A percentile compares a stretch with the other conserved stretches of the same genome.
Conservation (phyloP, 176 grass and related monocot genomes). For the Zizania latifolia region DNA sequence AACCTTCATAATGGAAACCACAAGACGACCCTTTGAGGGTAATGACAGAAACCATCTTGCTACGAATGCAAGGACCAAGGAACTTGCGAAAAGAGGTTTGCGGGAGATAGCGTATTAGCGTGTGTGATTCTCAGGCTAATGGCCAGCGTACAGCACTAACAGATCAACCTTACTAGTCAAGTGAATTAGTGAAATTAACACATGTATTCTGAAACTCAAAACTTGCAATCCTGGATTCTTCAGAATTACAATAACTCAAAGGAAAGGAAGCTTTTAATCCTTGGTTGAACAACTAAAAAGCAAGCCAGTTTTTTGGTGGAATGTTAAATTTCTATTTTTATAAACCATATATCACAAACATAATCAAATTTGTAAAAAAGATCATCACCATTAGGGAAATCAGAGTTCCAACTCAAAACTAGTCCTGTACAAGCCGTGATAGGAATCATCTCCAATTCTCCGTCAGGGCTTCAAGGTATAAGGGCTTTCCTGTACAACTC, state of each 20-base stretch:
- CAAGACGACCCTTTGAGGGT: too few relatives aligned
- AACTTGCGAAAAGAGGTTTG: too few relatives aligned
- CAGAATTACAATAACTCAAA: background rate
- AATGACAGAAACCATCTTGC: too few relatives aligned
- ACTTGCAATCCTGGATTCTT: background rate
- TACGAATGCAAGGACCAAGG: too few relatives aligned
- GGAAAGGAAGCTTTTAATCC: background rate
- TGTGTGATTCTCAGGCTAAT: too few relatives aligned
- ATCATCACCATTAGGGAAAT: constrained; percentile 6
- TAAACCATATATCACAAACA: constrained; percentile 5
- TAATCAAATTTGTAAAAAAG: background rate
- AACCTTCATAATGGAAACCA: too few relatives aligned
- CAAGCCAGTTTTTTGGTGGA: background rate
- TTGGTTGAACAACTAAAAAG: background rate
- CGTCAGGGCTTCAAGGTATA: constrained; percentile 17
- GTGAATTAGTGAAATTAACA: too few relatives aligned
- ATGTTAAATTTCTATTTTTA: constrained; percentile 18
- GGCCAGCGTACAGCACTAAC: too few relatives aligned
- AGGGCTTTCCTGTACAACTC: constrained; percentile 80
- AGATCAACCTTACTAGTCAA: background rate
- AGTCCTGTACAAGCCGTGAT: constrained; percentile 17
- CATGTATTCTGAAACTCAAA: background rate
- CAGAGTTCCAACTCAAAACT: background rate
- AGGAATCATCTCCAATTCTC: background rate
- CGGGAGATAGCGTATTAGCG: too few relatives aligned